A percentile compares a stretch with the other conserved stretches of the same genome.
These are phyloP conservation scores for Aureobasidium melanogenum DNA, from an alignment of 2,329 filamentous ascomycete genomes.

Conservation along the genomic window DNA sequence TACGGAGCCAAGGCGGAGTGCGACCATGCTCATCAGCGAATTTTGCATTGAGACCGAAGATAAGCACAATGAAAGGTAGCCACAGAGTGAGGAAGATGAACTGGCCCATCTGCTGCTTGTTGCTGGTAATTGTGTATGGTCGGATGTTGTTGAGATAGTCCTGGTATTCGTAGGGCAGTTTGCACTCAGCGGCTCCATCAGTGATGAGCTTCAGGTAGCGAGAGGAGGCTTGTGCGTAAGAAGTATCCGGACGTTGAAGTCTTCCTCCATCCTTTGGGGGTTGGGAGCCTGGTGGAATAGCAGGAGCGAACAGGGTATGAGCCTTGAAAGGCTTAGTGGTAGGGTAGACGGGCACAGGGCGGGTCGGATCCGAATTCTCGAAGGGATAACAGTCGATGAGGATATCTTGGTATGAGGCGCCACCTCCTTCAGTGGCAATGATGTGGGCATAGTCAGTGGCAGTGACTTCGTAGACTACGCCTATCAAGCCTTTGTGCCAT, in stretches of 20 bases:
- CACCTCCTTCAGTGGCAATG: slow-evolving; percentile 83
- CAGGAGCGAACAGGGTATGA: slow-evolving; percentile 71
- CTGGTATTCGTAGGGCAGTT: slow-evolving; percentile 70
- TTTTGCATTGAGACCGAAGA: slow-evolving; percentile 41
- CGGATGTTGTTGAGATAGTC: slow-evolving; percentile 60
- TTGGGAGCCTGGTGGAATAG: slow-evolving; percentile 21
- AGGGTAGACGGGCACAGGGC: slow-evolving; percentile 56
- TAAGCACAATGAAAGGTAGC: slow-evolving; percentile 47
- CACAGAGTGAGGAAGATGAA: slow-evolving; percentile 53
- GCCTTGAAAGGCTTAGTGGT: slow-evolving; percentile 62
- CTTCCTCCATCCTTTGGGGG: slow-evolving; percentile 29
- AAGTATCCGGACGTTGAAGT: slow-evolving; percentile 53
- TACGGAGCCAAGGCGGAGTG: slow-evolving; percentile 58
- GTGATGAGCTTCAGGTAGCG: slow-evolving; percentile 76
- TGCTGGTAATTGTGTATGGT: slow-evolving; percentile 61
- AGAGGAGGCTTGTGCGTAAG: slow-evolving; percentile 72
- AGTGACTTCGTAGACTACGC: slow-evolving; percentile 93
- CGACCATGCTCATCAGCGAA: slow-evolving; percentile 58
- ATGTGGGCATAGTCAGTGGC: slow-evolving; percentile 73
- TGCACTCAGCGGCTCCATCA: slow-evolving; percentile 69
- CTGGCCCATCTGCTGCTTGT: slow-evolving; percentile 57
- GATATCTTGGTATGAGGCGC: slow-evolving; percentile 75
- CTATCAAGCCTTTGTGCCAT: slow-evolving; percentile 78
- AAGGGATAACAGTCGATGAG: slow-evolving; percentile 69
- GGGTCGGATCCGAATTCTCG: slow-evolving; percentile 40